Evolutionary conservation across 1,139 yeast species (phyloP), one percentile per base, ranked within the genome.

Genomic region (Scheffersomyces illinoinensis): DNA sequence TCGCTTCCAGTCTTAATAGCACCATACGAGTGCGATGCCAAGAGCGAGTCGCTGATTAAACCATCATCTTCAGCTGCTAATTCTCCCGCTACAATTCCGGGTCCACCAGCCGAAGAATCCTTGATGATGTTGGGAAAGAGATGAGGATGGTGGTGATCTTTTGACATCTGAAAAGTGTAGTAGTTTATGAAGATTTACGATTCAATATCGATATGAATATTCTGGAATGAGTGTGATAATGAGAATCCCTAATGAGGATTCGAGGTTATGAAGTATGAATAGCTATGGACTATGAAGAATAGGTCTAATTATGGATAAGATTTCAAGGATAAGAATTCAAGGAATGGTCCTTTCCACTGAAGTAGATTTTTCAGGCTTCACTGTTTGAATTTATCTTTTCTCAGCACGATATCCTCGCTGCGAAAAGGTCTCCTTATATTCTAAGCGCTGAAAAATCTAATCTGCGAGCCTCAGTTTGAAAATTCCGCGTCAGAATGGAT

Each of bases 61-160:
- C 69, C 66, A 26, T 73, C 76, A 39, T 75, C 78, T 63, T 78
- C 82, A 1, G 81, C 81, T 1, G 82, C 79, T 7, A 84, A 56
- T 58, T 83, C 86, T 46, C 81, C 78, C 0, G 86, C 87, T 5
- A 84, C 69, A 2, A 82, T 54, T 1, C 87, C 88, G 0, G 86
- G 73, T 5, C 76, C 64, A 1, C 81, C 84, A 0, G 86, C 68
- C 1, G 85, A 72, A 19, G 71, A 61, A 58, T 79, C 84, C 53
- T 69, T 67, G 18, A 78, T 63, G 19, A 72, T 61, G 53, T 69
- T 72, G 8, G 82, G 79, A 47, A 64, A 66, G 19, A 71, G 58
- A 39, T 61, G 58, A 14, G 56, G 60, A 8, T 48, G 55, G 7
- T 57, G 33, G 50, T 56, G 59, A 48, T n/a, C 24, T n/a, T 48